Conservation (phyloP, 805 yeast species). For the Barnettozyma siamensis region DNA sequence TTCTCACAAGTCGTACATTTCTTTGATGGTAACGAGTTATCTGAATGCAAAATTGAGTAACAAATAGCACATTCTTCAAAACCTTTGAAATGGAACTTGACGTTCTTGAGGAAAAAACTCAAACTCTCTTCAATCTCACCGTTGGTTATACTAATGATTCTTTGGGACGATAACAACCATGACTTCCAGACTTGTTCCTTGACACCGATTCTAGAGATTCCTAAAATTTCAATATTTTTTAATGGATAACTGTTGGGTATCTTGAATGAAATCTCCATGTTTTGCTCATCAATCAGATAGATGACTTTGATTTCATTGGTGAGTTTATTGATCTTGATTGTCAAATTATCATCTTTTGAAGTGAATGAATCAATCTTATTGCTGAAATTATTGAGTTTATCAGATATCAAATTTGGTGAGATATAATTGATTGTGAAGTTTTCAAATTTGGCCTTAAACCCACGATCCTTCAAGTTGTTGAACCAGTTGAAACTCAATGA, state of each 20-base stretch:
- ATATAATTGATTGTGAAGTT: conserved; percentile 54
- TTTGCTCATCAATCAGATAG: conserved; percentile 82
- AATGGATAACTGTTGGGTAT: conserved; percentile 79
- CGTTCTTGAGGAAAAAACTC: conserved; percentile 49
- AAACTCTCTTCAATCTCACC: conserved; percentile 49
- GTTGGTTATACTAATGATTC: conserved; percentile 68
- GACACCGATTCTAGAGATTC: conserved; percentile 78
- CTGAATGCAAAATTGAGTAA: conserved; percentile 81
- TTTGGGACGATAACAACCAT: conserved; percentile 89
- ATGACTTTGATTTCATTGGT: conserved; percentile 65
- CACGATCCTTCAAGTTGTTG: conserved; percentile 60
- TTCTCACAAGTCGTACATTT: conserved; percentile 86
- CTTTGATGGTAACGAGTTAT: conserved; percentile 85
- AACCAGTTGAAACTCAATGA: conserved; percentile 65
- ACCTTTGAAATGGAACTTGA: conserved; percentile 81
- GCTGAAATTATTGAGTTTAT: conserved; percentile 49
- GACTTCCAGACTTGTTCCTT: conserved; percentile 91
- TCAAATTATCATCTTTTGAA: conserved; percentile 35
- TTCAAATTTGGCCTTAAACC: conserved; percentile 54
- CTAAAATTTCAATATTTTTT: conserved; percentile 65
- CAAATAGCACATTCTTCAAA: conserved; percentile 97
- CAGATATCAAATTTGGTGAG: conserved; percentile 57
- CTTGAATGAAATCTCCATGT: conserved; percentile 68
- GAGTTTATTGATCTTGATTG: conserved; percentile 54
- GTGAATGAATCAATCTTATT: conserved; percentile 31